phyloP scores from a whole-genome alignment of 2,329 filamentous ascomycete species.

The Exserohilum turcica region DNA sequence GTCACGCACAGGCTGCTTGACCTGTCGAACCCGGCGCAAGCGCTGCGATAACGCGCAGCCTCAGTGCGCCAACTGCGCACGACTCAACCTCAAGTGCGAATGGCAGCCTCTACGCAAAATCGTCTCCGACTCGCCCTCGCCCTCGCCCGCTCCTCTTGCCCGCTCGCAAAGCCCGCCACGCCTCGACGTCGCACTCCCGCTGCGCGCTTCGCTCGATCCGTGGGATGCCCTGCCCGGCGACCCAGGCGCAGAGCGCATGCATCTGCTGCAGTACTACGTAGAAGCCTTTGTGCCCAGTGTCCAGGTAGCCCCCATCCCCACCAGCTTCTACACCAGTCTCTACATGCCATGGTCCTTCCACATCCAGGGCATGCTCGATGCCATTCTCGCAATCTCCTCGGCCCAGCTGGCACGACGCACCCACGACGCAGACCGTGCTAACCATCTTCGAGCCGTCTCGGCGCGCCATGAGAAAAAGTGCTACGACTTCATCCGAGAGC shows the following conservation, averaged over 20 bases:
- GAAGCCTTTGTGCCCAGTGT: constrained; percentile 46
- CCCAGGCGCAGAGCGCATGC: constrained; percentile 31
- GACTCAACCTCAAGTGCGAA: constrained; percentile 44
- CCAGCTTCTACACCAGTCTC: constrained; percentile 43
- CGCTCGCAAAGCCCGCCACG: constrained; percentile 19
- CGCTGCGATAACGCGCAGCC: constrained; percentile 44
- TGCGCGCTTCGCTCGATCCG: constrained; percentile 31
- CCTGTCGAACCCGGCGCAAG: constrained; percentile 43
- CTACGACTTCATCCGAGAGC: constrained; percentile 40
- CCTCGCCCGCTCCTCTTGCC: constrained; percentile 9
- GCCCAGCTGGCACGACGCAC: constrained; percentile 42
- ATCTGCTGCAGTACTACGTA: constrained; percentile 44
- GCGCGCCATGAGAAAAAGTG: constrained; percentile 41
- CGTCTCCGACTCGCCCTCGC: constrained; percentile 6
- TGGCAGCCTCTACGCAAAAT: constrained; percentile 42
- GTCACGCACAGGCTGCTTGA: constrained; percentile 45
- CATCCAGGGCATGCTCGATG: constrained; percentile 44
- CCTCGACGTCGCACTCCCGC: constrained; percentile 18
- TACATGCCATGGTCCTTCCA: constrained; percentile 47
- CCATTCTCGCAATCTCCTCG: constrained; percentile 43
- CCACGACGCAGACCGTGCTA: constrained; percentile 32
- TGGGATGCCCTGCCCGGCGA: constrained; percentile 40
- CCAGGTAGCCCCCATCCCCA: constrained; percentile 42
- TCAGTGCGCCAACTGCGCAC: constrained; percentile 42
- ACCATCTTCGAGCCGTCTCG: constrained; percentile 37